Base-by-base conservation (phyloP, 2,329 filamentous ascomycete species). In the Diaporthe ampelina region DNA sequence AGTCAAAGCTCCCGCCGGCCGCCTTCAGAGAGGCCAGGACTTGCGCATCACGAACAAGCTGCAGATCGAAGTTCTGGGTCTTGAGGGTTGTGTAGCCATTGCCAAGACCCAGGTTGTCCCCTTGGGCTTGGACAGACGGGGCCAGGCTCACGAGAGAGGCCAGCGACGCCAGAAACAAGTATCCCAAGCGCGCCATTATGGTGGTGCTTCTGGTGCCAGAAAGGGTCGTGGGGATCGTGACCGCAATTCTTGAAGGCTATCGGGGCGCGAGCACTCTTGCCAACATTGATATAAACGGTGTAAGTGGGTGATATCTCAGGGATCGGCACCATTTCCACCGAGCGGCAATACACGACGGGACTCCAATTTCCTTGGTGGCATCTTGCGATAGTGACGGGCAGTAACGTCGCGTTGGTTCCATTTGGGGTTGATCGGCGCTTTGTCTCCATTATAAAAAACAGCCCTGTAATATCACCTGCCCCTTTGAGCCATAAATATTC, bases 11-110 rank as follows among this genome's bases (percentile, higher is more conserved):
- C 4, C 80, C 79, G 0, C 80, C 81, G 0, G 81, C 77, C 6
- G 87, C 82, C 13, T 79, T 83, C 17, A 90, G 78, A 0, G 88
- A 90, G 11, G 81, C 85, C 1, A 90, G 82, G 0, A 88, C 85
- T 63, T 88, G 86, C 4, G 86, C 83, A 26, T 87, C 83, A 6
- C 80, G 80, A 57, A 83, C 86, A 3, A 88, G 79, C 71, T 83
- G 81, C 32, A 83, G 79, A 45, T 85, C 82, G 76, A 88, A 86
- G 77, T 85, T 85, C 7, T 79, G 69, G 0, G 84, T 87, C 10
- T 79, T 81, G 67, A 86, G 76, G 2, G 80, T 81, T n/a, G 84
- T 79, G 69, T 82, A 86, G 61, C 85, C 85, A 78, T 84, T 81
- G 6, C 65, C 77, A 0, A 86, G 77, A 4, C 85, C 85, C 4